Conservation (phyloP, 768 basidiomycete genomes). For the Rhodotorula sphaerocarpa region DNA sequence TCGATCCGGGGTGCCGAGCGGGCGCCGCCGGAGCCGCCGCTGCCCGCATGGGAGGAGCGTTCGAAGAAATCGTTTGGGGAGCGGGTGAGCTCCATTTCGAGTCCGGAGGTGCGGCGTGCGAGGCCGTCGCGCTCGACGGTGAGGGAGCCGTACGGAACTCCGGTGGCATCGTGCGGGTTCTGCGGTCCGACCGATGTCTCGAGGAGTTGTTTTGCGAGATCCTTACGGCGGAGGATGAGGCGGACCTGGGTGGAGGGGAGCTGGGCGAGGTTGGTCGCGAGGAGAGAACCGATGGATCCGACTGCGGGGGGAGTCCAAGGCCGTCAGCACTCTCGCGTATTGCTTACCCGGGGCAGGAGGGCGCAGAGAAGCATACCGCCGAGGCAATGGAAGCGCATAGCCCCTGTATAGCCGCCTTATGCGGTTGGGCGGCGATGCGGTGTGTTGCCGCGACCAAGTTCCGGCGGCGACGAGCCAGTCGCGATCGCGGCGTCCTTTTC, state of each 20-base stretch:
- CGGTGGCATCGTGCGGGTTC: not conserved
- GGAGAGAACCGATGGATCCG: constrained; percentile 71
- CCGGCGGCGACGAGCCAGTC: not conserved
- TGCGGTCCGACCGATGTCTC: not conserved
- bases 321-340: not conserved
- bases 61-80: constrained; percentile 4
- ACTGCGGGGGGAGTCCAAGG: constrained; percentile 63
- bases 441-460: not conserved
- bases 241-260: constrained; percentile 51
- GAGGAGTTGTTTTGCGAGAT: constrained; percentile 42
- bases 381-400: constrained; percentile 32
- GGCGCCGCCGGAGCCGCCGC: not conserved
- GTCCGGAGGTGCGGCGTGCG: constrained; percentile 22
- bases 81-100: constrained; percentile 38
- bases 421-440: too few relatives aligned
- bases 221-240: constrained; percentile 58
- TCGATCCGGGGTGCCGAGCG: constrained; percentile 6
- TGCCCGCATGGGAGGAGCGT: not conserved
- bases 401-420: too few relatives aligned
- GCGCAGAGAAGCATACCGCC: constrained; percentile 6
- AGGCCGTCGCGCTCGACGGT: constrained; percentile 38
- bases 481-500: not conserved
- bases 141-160: constrained; percentile 12
- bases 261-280: constrained; percentile 69
- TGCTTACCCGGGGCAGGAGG: too few relatives aligned